Conservation (phyloP, 1,284 basidiomycete species). For the Ceratobasidium sp. region DNA sequence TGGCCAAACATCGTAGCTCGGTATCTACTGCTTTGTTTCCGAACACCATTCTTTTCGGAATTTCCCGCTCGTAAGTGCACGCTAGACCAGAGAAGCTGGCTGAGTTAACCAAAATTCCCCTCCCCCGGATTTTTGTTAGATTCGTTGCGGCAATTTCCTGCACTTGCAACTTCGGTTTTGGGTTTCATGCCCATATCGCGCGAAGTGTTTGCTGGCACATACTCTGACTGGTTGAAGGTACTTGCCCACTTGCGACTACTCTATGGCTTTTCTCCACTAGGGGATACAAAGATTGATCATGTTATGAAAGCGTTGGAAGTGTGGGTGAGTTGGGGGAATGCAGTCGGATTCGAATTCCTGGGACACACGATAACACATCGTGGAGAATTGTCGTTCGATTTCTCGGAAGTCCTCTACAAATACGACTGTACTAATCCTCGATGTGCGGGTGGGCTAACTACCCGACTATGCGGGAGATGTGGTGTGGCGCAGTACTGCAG, state of each 20-base stretch:
- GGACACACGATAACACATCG: too few relatives aligned
- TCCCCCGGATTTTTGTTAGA: not conserved
- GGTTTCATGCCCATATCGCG: not conserved
- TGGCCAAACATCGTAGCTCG: not conserved
- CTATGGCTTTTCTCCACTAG: not conserved
- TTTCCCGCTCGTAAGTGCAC: not conserved
- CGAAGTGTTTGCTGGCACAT: not conserved
- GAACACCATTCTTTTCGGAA: not conserved
- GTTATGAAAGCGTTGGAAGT: not conserved
- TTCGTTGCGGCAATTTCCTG: not conserved
- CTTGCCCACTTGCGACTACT: constrained; percentile 2
- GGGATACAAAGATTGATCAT: not conserved
- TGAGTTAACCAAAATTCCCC: too few relatives aligned
- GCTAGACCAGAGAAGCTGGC: not conserved
- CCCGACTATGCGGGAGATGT: constrained; percentile 2
- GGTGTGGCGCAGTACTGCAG: not conserved
- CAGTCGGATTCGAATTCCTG: constrained; percentile 4
- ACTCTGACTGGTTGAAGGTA: constrained; percentile 11
- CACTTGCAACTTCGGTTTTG: not conserved
- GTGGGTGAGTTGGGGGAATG: not conserved
- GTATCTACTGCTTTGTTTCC: constrained; percentile 5
- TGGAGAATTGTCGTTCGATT: too few relatives aligned
- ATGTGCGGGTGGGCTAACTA: not conserved
- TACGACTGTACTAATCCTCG: not conserved
- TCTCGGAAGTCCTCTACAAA: not conserved